Percentiles rank a stretch among this genome's conserved stretches.
Conservation (phyloP, 1,284 basidiomycete genomes). For the Naganishia sp. region DNA sequence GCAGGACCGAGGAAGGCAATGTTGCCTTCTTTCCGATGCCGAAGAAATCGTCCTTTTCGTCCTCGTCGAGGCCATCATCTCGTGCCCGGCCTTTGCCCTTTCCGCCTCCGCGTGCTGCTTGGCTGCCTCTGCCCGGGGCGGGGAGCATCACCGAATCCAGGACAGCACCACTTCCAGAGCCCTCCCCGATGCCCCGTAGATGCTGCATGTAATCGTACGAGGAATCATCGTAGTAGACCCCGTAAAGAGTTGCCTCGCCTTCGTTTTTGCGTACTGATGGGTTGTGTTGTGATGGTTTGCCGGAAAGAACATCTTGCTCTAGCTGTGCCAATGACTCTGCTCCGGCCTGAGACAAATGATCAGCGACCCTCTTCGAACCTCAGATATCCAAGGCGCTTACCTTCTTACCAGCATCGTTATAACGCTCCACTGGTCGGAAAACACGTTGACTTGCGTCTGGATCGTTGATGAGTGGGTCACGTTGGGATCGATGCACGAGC, state of each 20-base stretch:
- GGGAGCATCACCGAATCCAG: slow-evolving; percentile 63
- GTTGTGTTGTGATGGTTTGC: slow-evolving; percentile 34
- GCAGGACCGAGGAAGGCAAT: slow-evolving; percentile 70
- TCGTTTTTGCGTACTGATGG: slow-evolving; percentile 52
- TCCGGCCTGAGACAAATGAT: slow-evolving; percentile 4
- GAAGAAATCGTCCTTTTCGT: slow-evolving; percentile 30
- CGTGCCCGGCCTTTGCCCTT: slow-evolving; percentile 44
- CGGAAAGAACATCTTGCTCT: slow-evolving; percentile 57
- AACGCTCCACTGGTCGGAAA: slow-evolving; percentile 74
- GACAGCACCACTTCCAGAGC: slow-evolving; percentile 57
- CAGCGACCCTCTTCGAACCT: neutral
- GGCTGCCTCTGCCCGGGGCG: slow-evolving; percentile 61
- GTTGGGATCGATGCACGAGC: slow-evolving; percentile 93
- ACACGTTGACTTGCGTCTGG: slow-evolving; percentile 86
- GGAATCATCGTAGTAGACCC: slow-evolving; percentile 95
- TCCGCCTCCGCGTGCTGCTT: slow-evolving; percentile 27
- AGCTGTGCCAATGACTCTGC: slow-evolving; percentile 61
- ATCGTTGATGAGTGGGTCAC: slow-evolving; percentile 94
- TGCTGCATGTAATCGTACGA: slow-evolving; percentile 99
- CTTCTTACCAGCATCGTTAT: slow-evolving; percentile 64
- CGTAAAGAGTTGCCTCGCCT: slow-evolving; percentile 88
- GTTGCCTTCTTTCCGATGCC: slow-evolving; percentile 29
- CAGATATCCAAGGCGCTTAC: neutral
- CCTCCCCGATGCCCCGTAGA: slow-evolving; percentile 75
- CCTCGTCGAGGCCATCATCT: slow-evolving; percentile 34